phyloP scores from a whole-genome alignment of 2,329 filamentous ascomycete species.

The Decorospora gaudefroyi region DNA sequence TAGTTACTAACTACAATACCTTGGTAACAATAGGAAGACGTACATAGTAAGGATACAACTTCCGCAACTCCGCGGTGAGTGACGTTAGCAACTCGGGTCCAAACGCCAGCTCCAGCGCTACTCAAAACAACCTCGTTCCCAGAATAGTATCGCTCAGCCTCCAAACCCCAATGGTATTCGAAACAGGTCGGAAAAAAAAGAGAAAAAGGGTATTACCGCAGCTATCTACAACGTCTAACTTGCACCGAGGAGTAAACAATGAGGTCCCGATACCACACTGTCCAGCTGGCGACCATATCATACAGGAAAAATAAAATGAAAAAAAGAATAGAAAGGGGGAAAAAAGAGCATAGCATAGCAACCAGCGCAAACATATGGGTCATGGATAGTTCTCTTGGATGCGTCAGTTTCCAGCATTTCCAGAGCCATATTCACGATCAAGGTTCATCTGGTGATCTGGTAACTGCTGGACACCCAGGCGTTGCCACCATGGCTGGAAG shows the following conservation, averaged over 20 bases:
- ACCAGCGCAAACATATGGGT: not conserved
- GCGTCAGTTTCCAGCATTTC: too few species aligned
- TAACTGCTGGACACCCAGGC: not conserved
- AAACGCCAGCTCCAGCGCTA: not conserved
- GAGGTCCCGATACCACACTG: not conserved
- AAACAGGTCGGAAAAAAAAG: not conserved
- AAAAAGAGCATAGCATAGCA: not conserved
- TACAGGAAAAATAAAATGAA: not conserved
- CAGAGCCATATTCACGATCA: too few species aligned
- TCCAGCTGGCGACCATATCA: not conserved
- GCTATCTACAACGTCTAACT: not conserved
- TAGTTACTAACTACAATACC: not conserved
- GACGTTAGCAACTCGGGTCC: not conserved
- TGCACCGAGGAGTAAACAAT: not conserved
- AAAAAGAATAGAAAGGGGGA: not conserved
- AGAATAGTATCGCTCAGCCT: not conserved
- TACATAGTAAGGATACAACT: conserved; percentile 1
- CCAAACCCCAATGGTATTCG: not conserved
- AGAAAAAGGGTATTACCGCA: not conserved
- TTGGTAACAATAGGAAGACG: conserved; percentile 3
- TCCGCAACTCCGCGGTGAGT: not conserved
- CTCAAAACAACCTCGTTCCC: not conserved
- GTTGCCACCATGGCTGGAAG: conserved; percentile 6
- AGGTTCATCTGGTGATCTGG: not conserved
- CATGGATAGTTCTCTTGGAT: not conserved